These are phyloP conservation scores for Colletotrichum sublineola DNA, from an alignment of 2,329 filamentous ascomycete genomes.

Conservation along the genomic window DNA sequence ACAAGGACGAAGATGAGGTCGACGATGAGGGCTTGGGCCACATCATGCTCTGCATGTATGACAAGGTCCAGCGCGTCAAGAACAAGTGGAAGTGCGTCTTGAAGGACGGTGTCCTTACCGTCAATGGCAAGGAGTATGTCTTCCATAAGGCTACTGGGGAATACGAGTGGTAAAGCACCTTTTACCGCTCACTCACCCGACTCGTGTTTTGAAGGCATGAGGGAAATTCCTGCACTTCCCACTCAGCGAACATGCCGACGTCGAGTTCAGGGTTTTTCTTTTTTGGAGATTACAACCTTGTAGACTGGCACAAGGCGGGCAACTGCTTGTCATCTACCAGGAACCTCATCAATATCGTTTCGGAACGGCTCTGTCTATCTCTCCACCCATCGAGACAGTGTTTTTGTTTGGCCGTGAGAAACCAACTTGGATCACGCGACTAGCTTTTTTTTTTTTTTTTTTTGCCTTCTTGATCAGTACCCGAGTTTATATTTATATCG, in stretches of 20 bases:
- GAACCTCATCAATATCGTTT: neutral
- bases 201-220: neutral
- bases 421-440: slow-evolving; percentile 8
- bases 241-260: neutral
- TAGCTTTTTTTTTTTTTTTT: neutral
- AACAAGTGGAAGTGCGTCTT: slow-evolving; percentile 99
- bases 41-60: slow-evolving; percentile 99
- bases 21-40: slow-evolving; percentile 87
- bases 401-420: slow-evolving; percentile 6
- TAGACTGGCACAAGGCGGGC: slow-evolving; percentile 12
- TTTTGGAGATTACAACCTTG: neutral
- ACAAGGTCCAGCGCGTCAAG: slow-evolving; percentile 99
- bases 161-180: slow-evolving; percentile 85
- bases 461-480: neutral
- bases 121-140: slow-evolving; percentile 94
- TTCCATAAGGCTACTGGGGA: slow-evolving; percentile 98
- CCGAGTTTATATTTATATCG: neutral
- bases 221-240: too few species aligned
- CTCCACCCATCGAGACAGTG: neutral
- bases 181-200: neutral
- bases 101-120: slow-evolving; percentile 94
- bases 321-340: neutral
- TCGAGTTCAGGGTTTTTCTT: neutral
- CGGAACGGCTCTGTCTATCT: slow-evolving; percentile 1
- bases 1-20: slow-evolving; percentile 85